A percentile compares a stretch with the other conserved stretches of the same genome.
Conservation (phyloP, 257 asterid genomes). For the Capsicum baccatum region DNA sequence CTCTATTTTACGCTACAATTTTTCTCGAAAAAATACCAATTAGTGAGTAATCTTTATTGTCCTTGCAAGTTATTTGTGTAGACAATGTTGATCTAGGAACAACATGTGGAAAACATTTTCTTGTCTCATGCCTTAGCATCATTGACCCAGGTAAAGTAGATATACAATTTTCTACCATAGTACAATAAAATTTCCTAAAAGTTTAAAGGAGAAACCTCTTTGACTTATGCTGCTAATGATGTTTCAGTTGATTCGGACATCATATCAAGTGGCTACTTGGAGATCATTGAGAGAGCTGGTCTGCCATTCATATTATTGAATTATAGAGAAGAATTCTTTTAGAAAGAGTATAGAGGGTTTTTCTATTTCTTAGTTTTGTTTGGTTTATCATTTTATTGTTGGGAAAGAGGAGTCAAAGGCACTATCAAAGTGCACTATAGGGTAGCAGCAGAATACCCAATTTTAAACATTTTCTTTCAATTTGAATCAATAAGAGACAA, state of each 20-base stretch:
- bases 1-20: too few species aligned
- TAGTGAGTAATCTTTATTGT: not conserved
- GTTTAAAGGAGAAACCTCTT: not conserved
- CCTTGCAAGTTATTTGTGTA: not conserved
- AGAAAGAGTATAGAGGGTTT: not conserved
- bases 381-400: not conserved
- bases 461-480: too few species aligned
- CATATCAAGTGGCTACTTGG: constrained; percentile 49
- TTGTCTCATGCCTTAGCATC: constrained; percentile 56
- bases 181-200: not conserved
- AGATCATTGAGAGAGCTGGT: constrained; percentile 43
- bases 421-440: too few species aligned
- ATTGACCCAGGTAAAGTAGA: constrained; percentile 49
- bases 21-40: not conserved
- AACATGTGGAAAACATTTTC: constrained; percentile 49
- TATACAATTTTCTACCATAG: not conserved
- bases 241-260: constrained; percentile 56
- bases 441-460: too few species aligned
- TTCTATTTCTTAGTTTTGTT: not conserved
- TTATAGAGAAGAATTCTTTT: not conserved
- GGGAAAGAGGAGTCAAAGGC: too few species aligned
- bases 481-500: too few species aligned
- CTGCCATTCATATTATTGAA: not conserved
- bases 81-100: constrained; percentile 59
- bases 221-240: not conserved